Evolutionary conservation across 345 rosid species (phyloP), one percentile per base, ranked within the genome.

Genomic region (Citrus medica): DNA sequence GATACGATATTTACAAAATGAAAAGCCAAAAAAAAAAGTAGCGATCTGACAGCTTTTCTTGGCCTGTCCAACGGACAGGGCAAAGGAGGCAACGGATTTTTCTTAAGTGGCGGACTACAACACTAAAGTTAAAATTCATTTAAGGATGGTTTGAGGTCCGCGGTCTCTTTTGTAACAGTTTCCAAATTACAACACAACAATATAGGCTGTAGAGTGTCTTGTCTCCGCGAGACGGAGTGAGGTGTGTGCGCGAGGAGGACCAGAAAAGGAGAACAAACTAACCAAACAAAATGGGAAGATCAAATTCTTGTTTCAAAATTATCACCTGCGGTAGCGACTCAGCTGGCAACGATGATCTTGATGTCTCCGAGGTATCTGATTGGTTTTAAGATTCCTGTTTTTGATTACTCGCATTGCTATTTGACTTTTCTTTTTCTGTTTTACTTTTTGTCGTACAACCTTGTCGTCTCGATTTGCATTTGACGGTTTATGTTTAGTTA

Each of bases 281-380:
- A 51, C 19, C 22, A 51, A 53, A 53, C 58, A 63, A 28, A n/a
- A 76, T 79, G 82, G 79, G 85, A 79, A 79, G 79, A 82, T 86
- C 97, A 78, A 78, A 84, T 66, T 88, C 95, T 64, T 94, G 98
- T 86, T 86, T 94, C 81, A 92, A 90, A 30, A 85, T 94, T 83
- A 91, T 92, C 69, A 75, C 92, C 24, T 94, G 98, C 81, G 86
- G 93, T 21, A 70, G 94, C 69, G 88, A 84, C 79, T 88, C 95
- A 9, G 83, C 82, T 71, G 86, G 86, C 53, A 51, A 82, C 10
- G 79, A 87, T 67, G 95, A 91, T 24, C 79, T 85, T 73, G 88
- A 79, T n/a, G 74, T 83, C 25, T 33, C 84, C 0, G 89, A 92
- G 91, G 95, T 87, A 79, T 74, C 17, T 61, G 68, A 75, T 71